phyloP scores from a whole-genome alignment of 371 early-diverging fungal species.

The Mortierella sp. region DNA sequence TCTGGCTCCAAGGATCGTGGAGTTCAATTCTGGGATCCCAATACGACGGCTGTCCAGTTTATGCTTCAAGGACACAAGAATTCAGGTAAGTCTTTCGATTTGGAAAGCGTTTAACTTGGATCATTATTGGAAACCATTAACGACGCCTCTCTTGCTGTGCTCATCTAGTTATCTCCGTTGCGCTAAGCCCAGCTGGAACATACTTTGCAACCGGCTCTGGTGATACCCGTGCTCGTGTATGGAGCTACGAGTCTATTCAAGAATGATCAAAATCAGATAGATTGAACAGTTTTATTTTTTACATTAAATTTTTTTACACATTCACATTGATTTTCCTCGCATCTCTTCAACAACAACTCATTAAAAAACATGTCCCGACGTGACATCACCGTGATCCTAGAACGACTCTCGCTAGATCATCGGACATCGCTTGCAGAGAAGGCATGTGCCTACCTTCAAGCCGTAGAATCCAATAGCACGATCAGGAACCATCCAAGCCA shows the following conservation, averaged over 20 bases:
- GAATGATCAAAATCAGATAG: constrained; percentile 13
- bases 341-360: background rate
- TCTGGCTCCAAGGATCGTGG: constrained; percentile 96
- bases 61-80: constrained; percentile 98
- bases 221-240: constrained; percentile 93
- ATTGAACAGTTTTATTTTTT: constrained; percentile 9
- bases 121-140: background rate
- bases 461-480: constrained; percentile 39
- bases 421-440: constrained; percentile 50
- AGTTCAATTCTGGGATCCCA: constrained; percentile 96
- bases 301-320: constrained; percentile 1
- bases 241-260: constrained; percentile 75
- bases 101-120: background rate
- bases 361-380: constrained; percentile 44
- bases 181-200: constrained; percentile 83
- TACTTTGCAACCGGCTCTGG: constrained; percentile 97
- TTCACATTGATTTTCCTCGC: background rate
- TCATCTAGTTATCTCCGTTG: constrained; percentile 89
- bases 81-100: constrained; percentile 70
- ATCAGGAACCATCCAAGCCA: constrained; percentile 49
- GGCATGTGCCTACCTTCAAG: constrained; percentile 44
- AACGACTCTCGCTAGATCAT: constrained; percentile 48
- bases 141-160: background rate
- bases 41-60: constrained; percentile 82
- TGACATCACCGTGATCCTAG: constrained; percentile 42